Evolutionary conservation across 2,329 filamentous ascomycete genomes (phyloP).

Genomic region (Phaeosphaeriaceae sp.): DNA sequence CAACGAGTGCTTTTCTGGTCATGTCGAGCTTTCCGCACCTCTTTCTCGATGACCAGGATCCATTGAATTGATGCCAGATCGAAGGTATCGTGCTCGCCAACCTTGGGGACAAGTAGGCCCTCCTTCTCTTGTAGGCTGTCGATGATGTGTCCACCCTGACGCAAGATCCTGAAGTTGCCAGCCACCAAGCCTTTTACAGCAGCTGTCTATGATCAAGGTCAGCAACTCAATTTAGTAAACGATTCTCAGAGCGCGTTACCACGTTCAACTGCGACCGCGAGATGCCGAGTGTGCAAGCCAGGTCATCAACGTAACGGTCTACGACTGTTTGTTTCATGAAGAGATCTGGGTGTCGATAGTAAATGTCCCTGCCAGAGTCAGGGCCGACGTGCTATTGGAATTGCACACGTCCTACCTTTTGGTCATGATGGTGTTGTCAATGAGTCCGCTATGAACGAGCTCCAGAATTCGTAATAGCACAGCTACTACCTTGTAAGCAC

Average conservation of each 20-base stretch:
- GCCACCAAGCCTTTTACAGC: slow-evolving; percentile 74
- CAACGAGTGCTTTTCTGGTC: slow-evolving; percentile 14
- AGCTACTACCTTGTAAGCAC: slow-evolving; percentile 47
- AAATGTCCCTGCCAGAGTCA: slow-evolving; percentile 69
- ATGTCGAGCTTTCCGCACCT: slow-evolving; percentile 57
- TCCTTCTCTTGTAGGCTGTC: slow-evolving; percentile 52
- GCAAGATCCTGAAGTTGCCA: slow-evolving; percentile 62
- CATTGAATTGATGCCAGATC: slow-evolving; percentile 62
- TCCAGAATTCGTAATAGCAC: slow-evolving; percentile 63
- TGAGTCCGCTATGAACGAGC: slow-evolving; percentile 61
- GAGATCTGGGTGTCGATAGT: slow-evolving; percentile 76
- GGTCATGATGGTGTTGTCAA: slow-evolving; percentile 57
- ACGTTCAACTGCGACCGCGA: slow-evolving; percentile 73
- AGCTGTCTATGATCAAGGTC: slow-evolving; percentile 63
- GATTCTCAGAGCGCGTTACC: slow-evolving; percentile 53
- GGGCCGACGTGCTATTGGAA: not conserved
- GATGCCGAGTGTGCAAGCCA: slow-evolving; percentile 73
- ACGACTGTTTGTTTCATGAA: slow-evolving; percentile 74
- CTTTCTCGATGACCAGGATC: slow-evolving; percentile 81
- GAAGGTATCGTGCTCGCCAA: slow-evolving; percentile 58
- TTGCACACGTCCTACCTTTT: slow-evolving; percentile 56
- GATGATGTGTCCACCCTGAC: slow-evolving; percentile 54
- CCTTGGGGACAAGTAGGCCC: slow-evolving; percentile 68
- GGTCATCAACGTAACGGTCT: slow-evolving; percentile 74
- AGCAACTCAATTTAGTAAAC: slow-evolving; percentile 38